Conservation (phyloP, 495 filamentous ascomycete genomes). For the Terfezia claveryi region DNA sequence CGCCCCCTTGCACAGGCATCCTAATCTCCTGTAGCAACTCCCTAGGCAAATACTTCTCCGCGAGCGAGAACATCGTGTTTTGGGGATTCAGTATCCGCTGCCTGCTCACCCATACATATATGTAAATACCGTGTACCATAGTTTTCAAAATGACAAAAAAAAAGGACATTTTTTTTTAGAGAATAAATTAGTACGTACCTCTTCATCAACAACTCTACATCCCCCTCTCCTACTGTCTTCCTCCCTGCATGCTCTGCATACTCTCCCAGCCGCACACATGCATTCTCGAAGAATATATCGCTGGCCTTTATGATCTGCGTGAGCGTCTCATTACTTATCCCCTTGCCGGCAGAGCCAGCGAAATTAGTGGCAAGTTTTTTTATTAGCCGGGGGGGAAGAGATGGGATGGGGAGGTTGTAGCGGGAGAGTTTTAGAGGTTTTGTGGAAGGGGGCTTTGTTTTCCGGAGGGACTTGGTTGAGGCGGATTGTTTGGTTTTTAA, state of each 20-base stretch:
- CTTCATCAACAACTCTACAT: slow-evolving; percentile 59
- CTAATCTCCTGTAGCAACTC: slow-evolving; percentile 66
- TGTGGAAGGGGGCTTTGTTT: neutral
- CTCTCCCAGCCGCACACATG: slow-evolving; percentile 50
- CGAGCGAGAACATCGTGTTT: slow-evolving; percentile 63
- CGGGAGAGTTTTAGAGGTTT: slow-evolving; percentile 29
- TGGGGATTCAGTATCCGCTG: slow-evolving; percentile 52
- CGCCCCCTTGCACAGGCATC: slow-evolving; percentile 26
- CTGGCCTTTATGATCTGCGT: slow-evolving; percentile 53
- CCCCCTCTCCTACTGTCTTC: slow-evolving; percentile 66
- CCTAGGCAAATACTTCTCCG: slow-evolving; percentile 57
- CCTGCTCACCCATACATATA: slow-evolving; percentile 25
- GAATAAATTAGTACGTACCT: slow-evolving; percentile 37
- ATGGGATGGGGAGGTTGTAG: slow-evolving; percentile 52
- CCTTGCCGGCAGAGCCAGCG: slow-evolving; percentile 27
- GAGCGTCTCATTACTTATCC: slow-evolving; percentile 49
- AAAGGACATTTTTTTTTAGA: slow-evolving; percentile 20
- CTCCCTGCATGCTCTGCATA: slow-evolving; percentile 67
- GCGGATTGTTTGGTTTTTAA: neutral
- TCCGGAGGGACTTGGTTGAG: slow-evolving; percentile 1
- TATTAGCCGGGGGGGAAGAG: slow-evolving; percentile 44
- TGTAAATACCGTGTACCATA: slow-evolving; percentile 1
- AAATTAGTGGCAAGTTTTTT: slow-evolving; percentile 56
- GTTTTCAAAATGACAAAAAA: neutral
- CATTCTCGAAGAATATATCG: slow-evolving; percentile 77